Evolutionary conservation across 495 filamentous ascomycete species (phyloP).

Genomic region (Annulohypoxylon bovei): DNA sequence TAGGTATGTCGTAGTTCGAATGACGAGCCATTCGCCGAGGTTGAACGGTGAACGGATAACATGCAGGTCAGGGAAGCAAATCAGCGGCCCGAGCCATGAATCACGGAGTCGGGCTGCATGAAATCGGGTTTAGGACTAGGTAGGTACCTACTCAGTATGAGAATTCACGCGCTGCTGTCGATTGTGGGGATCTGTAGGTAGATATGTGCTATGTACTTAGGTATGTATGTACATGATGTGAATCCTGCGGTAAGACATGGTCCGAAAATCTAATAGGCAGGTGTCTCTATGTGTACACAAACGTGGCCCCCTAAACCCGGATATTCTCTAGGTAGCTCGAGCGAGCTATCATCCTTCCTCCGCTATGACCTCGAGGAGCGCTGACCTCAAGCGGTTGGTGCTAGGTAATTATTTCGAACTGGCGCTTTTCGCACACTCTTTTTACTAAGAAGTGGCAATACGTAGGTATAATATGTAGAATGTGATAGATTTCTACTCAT

Average conservation of each 20-base stretch:
- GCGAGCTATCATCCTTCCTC: conserved; percentile 12
- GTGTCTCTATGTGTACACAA: conserved; percentile 16
- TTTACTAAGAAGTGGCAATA: conserved; percentile 16
- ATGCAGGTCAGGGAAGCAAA: conserved; percentile 17
- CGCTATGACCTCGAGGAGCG: conserved; percentile 6
- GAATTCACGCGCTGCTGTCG: conserved; percentile 17
- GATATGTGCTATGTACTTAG: conserved; percentile 6
- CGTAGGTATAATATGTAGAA: conserved; percentile 17
- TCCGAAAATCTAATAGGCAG: conserved; percentile 33
- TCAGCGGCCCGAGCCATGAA: conserved; percentile 3
- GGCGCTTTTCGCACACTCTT: not conserved
- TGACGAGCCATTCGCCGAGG: not conserved
- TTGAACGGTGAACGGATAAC: conserved; percentile 14
- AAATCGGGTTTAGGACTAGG: conserved; percentile 1
- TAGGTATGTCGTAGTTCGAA: not conserved
- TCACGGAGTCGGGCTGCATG: conserved; percentile 2
- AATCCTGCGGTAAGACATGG: conserved; percentile 38
- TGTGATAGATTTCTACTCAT: conserved; percentile 3
- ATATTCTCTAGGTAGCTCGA: not conserved
- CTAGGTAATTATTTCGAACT: conserved; percentile 22
- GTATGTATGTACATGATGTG: conserved; percentile 30
- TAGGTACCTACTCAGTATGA: conserved; percentile 6
- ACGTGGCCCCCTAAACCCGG: conserved; percentile 6
- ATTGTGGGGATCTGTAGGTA: conserved; percentile 26
- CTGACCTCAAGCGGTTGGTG: not conserved